A percentile compares a stretch with the other conserved stretches of the same genome.
Conservation (phyloP, 2,329 filamentous ascomycete species). For the Drechmeria coniospora region DNA sequence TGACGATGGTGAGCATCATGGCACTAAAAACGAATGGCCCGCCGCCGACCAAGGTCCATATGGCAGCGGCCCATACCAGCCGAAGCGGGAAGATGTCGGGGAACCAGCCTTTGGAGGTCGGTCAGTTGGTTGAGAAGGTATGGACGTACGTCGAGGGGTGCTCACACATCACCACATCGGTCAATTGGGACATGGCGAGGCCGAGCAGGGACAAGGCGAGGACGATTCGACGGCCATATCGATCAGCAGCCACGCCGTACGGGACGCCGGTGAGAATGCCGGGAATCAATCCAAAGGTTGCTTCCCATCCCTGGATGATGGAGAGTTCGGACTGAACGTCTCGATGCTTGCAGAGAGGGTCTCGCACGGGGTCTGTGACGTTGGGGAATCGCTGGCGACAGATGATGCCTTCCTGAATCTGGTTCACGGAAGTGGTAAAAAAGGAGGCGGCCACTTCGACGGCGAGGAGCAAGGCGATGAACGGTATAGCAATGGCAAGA, state of each 20-base stretch:
- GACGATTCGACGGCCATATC: too few relatives aligned
- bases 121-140: too few relatives aligned
- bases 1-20: too few relatives aligned
- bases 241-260: background rate
- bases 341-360: background rate
- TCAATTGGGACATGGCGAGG: too few relatives aligned
- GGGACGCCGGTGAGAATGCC: background rate
- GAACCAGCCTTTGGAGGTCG: too few relatives aligned
- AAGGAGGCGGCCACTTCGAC: background rate
- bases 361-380: background rate
- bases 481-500: background rate
- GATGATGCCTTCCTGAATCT: background rate
- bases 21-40: too few relatives aligned
- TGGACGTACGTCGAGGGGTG: too few relatives aligned
- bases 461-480: background rate
- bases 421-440: background rate
- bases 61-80: too few relatives aligned
- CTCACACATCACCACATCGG: too few relatives aligned
- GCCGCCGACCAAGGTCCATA: too few relatives aligned
- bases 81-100: too few relatives aligned
- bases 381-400: background rate
- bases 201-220: too few relatives aligned
- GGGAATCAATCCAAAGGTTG: background rate
- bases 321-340: background rate
- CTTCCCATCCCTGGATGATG: background rate